These are phyloP conservation scores for Peziza echinospora DNA, from an alignment of 495 filamentous ascomycete species.

Conservation along the genomic window DNA sequence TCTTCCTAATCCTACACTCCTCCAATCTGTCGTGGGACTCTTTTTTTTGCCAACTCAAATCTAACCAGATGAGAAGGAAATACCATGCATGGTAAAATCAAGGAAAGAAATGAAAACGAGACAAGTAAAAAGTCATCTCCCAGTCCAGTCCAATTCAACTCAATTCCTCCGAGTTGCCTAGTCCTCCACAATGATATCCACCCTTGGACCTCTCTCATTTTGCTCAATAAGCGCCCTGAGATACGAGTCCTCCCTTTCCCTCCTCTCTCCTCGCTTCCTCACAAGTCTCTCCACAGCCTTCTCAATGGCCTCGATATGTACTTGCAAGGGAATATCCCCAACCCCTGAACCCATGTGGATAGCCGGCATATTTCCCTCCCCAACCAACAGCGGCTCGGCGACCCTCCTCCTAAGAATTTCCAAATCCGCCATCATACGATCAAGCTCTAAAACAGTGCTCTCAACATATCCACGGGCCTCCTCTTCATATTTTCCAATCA, in stretches of 20 bases:
- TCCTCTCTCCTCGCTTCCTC: slow-evolving; percentile 11
- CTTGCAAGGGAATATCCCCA: slow-evolving; percentile 7
- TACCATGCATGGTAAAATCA: no score
- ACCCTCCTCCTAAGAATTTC: slow-evolving; percentile 16
- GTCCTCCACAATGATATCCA: not conserved
- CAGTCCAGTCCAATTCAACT: no score
- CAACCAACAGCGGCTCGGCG: slow-evolving; percentile 15
- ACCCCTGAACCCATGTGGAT: not conserved
- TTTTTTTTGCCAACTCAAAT: no score
- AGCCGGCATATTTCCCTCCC: not conserved
- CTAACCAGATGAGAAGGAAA: no score
- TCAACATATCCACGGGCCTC: slow-evolving; percentile 19
- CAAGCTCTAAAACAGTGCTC: slow-evolving; percentile 17
- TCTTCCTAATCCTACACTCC: no score
- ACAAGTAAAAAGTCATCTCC: no score
- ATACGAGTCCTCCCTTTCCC: slow-evolving; percentile 15
- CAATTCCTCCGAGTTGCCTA: not conserved
- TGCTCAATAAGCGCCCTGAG: slow-evolving; percentile 9
- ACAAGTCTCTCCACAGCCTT: slow-evolving; percentile 11
- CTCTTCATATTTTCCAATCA: slow-evolving; percentile 19
- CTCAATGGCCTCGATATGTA: slow-evolving; percentile 15
- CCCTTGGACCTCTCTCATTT: not conserved
- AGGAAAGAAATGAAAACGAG: not conserved
- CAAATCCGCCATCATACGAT: slow-evolving; percentile 18
- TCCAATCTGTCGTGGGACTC: no score